Conservation (phyloP, 495 filamentous ascomycete genomes). For the Podospora appendiculata region DNA sequence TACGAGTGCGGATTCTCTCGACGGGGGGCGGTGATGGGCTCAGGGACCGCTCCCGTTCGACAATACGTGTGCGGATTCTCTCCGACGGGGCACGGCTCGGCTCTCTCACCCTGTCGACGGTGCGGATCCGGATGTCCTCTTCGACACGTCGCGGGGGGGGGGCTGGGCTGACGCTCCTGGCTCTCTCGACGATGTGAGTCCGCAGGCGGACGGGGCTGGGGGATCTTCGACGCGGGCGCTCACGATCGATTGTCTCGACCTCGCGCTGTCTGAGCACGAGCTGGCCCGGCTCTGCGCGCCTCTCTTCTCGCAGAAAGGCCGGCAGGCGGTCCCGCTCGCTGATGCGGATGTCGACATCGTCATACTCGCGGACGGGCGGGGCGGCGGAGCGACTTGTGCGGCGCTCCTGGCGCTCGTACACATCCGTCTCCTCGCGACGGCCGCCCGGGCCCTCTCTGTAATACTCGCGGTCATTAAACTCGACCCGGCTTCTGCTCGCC, state of each 20-base stretch:
- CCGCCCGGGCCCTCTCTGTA: slow-evolving; percentile 18
- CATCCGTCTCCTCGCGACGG: no score
- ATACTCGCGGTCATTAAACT: slow-evolving; percentile 36
- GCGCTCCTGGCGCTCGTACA: slow-evolving; percentile 5
- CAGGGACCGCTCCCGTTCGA: slow-evolving; percentile 12
- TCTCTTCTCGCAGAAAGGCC: slow-evolving; percentile 32
- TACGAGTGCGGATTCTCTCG: slow-evolving; percentile 27
- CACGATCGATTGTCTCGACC: slow-evolving; percentile 34
- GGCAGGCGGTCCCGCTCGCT: slow-evolving; percentile 32
- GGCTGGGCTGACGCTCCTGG: slow-evolving; percentile 26
- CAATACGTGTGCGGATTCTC: slow-evolving; percentile 19
- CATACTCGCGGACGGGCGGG: slow-evolving; percentile 24
- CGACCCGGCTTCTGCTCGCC: slow-evolving; percentile 26
- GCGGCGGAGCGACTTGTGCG: slow-evolving; percentile 14
- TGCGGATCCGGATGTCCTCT: slow-evolving; percentile 20
- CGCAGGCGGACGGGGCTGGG: slow-evolving; percentile 35
- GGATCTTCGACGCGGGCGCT: slow-evolving; percentile 26
- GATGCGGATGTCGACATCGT: slow-evolving; percentile 25
- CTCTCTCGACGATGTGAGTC: slow-evolving; percentile 20
- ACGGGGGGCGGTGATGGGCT: slow-evolving; percentile 11
- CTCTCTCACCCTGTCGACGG: slow-evolving; percentile 17
- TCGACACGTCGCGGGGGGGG: slow-evolving; percentile 15
- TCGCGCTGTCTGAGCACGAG: slow-evolving; percentile 39
- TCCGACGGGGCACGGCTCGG: slow-evolving; percentile 22
- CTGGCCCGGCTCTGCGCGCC: slow-evolving; percentile 28